Evolutionary conservation across 2,329 filamentous ascomycete species (phyloP).

Genomic region (Calonectria pteridis): DNA sequence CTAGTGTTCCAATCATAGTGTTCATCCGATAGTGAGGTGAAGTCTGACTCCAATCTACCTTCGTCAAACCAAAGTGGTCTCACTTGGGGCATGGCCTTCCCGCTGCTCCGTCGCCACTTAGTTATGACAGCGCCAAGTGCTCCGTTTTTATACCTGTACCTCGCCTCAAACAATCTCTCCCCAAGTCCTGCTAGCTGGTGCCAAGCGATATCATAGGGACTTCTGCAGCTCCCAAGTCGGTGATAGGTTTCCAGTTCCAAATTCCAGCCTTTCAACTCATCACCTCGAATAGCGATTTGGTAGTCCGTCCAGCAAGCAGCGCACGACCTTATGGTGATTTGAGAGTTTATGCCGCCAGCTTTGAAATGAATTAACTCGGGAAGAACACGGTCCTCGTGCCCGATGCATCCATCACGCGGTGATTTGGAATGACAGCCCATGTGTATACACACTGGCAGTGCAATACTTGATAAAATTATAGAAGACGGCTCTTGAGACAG

Average conservation of each 20-base stretch:
- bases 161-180: background rate
- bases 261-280: background rate
- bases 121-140: background rate
- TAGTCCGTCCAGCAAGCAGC: background rate
- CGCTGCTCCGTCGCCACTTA: background rate
- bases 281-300: background rate
- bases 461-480: background rate
- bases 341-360: background rate
- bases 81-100: background rate
- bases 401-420: fast-evolving
- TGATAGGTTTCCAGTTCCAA: background rate
- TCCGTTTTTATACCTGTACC: background rate
- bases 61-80: background rate
- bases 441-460: background rate
- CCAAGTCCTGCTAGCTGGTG: background rate
- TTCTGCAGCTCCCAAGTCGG: background rate
- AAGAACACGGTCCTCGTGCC: background rate
- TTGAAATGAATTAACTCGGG: background rate
- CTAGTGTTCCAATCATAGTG: too few relatives aligned
- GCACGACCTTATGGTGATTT: background rate
- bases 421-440: background rate
- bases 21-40: background rate
- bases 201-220: background rate
- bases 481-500: background rate
- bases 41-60: background rate